These are phyloP conservation scores for Fusarium beomiforme DNA, from an alignment of 2,329 filamentous ascomycete genomes.

Conservation along the genomic window DNA sequence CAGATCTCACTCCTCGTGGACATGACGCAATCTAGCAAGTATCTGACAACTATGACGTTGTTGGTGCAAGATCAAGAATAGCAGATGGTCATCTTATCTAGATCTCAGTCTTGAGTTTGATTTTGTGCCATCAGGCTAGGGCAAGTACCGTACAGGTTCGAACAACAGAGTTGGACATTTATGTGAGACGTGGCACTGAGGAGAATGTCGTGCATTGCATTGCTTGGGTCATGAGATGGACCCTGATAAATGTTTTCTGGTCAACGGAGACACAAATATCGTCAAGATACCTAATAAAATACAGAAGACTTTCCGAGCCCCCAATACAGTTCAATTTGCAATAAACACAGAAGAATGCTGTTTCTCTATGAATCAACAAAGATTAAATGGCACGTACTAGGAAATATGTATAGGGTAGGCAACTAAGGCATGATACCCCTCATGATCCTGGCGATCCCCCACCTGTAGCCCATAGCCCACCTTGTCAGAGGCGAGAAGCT, in stretches of 20 bases:
- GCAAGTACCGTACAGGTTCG: background rate
- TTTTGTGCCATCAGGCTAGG: background rate
- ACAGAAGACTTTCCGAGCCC: no score
- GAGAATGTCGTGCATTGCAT: background rate
- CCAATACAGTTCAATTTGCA: no score
- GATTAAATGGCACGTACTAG: background rate
- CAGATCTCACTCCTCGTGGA: background rate
- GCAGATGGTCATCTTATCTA: background rate
- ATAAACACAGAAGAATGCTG: no score
- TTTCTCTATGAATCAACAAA: background rate
- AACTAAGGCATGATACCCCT: conserved; percentile 12
- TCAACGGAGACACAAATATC: background rate
- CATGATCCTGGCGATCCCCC: conserved; percentile 34
- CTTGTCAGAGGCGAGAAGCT: background rate
- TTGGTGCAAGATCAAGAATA: background rate
- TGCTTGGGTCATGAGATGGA: background rate
- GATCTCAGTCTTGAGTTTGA: background rate
- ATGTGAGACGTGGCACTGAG: background rate
- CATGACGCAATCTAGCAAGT: conserved; percentile 34
- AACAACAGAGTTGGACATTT: background rate
- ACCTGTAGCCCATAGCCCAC: conserved; percentile 18
- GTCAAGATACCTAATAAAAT: background rate
- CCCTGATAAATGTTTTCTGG: background rate
- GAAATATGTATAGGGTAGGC: conserved; percentile 17
- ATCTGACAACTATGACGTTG: conserved; percentile 24